Base-by-base conservation (phyloP, 2,329 filamentous ascomycete genomes). In the Arthroderma uncinatum region DNA sequence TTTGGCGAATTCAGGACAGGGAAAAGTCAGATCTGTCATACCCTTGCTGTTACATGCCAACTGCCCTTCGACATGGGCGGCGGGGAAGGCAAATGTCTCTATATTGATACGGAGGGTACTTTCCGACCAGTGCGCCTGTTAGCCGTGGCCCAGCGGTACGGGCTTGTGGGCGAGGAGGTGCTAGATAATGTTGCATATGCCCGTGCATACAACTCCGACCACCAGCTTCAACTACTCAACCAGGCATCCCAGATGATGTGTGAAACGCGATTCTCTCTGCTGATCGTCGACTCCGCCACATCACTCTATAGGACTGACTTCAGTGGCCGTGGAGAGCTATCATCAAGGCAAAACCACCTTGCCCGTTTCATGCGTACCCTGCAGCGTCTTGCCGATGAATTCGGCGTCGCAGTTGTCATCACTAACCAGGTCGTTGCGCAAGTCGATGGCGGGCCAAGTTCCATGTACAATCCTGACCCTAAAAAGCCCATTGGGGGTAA, bases 401-500 rank as follows among this genome's bases (percentile, higher is more conserved):
- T 98, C 69, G 93, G 93, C 58, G 96, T 98, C 64, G 93, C 93
- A 0, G 93, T 98, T 6, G 89, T 98, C 65, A 98, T 98, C 67
- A 97, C 93, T 44, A 98, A 98, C 69, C 93, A 98, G 72, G 93
- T 98, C 30, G 94, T 98, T 40, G 93, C 93, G 8, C 94, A 98
- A 72, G 93, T 98, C 7, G 93, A 98, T 68, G 93, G 93, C 61
- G 93, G 93, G 2, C 91, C 92, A 30, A 92, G 87, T 67, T 85
- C 92, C 60, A 98, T 98, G 93, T 98, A 95, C 78, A 98, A 98
- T 65, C 93, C 94, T 0, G 94, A 98, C 67, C 93, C 93, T 6
- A 98, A 98, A 81, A 98, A 98, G 73, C 93, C 93, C 0, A 96
- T 98, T 69, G 93, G 93, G 64, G 93, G 93, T 62, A 97, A 98